These are phyloP conservation scores for Serpula lacrymans DNA, from an alignment of 768 basidiomycete genomes.

Conservation along the genomic window DNA sequence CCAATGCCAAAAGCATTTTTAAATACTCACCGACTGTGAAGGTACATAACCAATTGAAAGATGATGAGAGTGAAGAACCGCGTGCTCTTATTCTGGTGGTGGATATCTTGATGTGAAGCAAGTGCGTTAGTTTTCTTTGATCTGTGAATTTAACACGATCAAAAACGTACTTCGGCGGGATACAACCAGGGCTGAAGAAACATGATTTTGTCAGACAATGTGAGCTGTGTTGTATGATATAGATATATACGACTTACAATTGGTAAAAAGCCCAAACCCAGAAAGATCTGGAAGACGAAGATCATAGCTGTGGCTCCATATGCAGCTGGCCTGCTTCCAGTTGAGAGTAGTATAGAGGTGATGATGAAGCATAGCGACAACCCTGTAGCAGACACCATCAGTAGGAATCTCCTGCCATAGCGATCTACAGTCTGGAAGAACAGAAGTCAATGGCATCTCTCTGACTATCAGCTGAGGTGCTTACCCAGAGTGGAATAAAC, in stretches of 20 bases:
- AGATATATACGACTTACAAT: slow-evolving; percentile 33
- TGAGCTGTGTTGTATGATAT: background rate
- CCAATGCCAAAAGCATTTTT: background rate
- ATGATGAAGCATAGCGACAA: slow-evolving; percentile 37
- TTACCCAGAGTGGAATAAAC: slow-evolving; percentile 37
- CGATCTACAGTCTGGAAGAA: slow-evolving; percentile 35
- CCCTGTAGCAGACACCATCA: slow-evolving; percentile 37
- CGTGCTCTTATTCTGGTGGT: slow-evolving; percentile 37
- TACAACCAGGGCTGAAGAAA: slow-evolving; percentile 30
- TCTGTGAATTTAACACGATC: background rate
- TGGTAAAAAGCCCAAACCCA: slow-evolving; percentile 37
- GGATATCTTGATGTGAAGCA: slow-evolving; percentile 23
- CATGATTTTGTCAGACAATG: background rate
- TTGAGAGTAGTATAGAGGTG: slow-evolving; percentile 31
- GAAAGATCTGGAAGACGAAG: slow-evolving; percentile 39
- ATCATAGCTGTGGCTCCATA: slow-evolving; percentile 39
- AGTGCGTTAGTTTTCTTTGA: background rate
- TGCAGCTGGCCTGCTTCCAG: slow-evolving; percentile 30
- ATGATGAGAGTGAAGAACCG: slow-evolving; percentile 29
- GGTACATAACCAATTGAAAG: slow-evolving; percentile 16
- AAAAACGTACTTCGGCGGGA: slow-evolving; percentile 25
- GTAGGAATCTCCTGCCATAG: slow-evolving; percentile 33
- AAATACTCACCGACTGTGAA: slow-evolving; percentile 2
- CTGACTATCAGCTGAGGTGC: background rate
- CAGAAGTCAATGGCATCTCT: background rate